These are phyloP conservation scores for Saccharomycodes ludwigii DNA, from an alignment of 805 yeast species.

Conservation along the genomic window DNA sequence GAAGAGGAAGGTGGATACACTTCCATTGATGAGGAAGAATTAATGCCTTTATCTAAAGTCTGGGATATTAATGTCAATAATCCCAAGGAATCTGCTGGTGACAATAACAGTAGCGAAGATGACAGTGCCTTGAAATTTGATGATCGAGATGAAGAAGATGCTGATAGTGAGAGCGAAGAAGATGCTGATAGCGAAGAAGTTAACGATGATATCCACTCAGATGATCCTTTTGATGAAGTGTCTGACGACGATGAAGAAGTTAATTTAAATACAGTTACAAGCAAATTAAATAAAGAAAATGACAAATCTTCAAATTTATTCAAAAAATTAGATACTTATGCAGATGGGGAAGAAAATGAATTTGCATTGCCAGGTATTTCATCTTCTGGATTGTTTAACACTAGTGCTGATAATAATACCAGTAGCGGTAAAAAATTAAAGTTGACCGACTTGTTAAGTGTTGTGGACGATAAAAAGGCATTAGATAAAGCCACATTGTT, in stretches of 20 bases:
- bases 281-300: slow-evolving; percentile 24
- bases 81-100: slow-evolving; percentile 12
- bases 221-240: slow-evolving; percentile 23
- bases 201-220: slow-evolving; percentile 13
- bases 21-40: slow-evolving; percentile 64
- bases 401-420: slow-evolving; percentile 5
- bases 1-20: slow-evolving; percentile 53
- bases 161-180: slow-evolving; percentile 11
- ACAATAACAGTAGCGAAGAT: slow-evolving; percentile 11
- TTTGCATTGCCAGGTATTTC: slow-evolving; percentile 46
- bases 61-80: slow-evolving; percentile 74
- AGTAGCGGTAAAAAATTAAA: slow-evolving; percentile 40
- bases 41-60: slow-evolving; percentile 70
- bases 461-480: slow-evolving; percentile 38
- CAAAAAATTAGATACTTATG: slow-evolving; percentile 38
- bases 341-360: slow-evolving; percentile 55
- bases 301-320: slow-evolving; percentile 17
- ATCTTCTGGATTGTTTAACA: slow-evolving; percentile 6
- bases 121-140: slow-evolving; percentile 14
- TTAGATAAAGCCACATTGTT: slow-evolving; percentile 39
- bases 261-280: slow-evolving; percentile 40
- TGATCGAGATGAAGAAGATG: slow-evolving; percentile 15
- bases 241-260: slow-evolving; percentile 39
- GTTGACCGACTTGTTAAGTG: slow-evolving; percentile 64
- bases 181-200: slow-evolving; percentile 17